phyloP scores from a whole-genome alignment of 1,284 basidiomycete species.

The Naganishia sp. region DNA sequence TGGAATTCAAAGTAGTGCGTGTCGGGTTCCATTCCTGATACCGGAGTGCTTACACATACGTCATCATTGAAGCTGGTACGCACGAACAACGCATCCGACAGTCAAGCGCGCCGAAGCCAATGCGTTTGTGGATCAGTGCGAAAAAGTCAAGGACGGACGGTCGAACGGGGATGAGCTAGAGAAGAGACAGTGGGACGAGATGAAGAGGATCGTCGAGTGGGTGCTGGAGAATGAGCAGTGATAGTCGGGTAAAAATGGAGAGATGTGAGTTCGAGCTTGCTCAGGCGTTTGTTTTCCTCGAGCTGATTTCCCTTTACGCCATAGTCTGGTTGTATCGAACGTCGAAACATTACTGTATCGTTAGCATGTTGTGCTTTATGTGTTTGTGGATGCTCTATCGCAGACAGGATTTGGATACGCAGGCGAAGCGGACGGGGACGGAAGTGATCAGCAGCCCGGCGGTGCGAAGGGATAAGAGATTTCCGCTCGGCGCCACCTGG shows the following conservation, averaged over 20 bases:
- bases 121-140: conserved; percentile 50
- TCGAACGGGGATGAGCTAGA: conserved; percentile 32
- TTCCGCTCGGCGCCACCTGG: too few relatives aligned
- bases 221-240: conserved; percentile 40
- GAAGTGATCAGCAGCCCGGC: too few relatives aligned
- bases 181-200: conserved; percentile 48
- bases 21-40: too few relatives aligned
- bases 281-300: background rate
- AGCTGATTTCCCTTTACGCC: background rate
- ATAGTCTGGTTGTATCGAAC: background rate
- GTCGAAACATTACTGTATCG: too few relatives aligned
- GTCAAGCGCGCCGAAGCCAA: conserved; percentile 37
- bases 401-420: too few relatives aligned
- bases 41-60: too few relatives aligned
- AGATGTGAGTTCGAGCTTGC: background rate
- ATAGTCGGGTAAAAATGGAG: background rate
- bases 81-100: conserved; percentile 43
- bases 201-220: conserved; percentile 47
- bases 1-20: conserved; percentile 54
- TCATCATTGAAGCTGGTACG: conserved; percentile 41
- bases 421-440: too few relatives aligned
- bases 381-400: too few relatives aligned
- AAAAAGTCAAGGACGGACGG: conserved; percentile 30
- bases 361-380: too few relatives aligned
- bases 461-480: too few relatives aligned